A percentile compares a stretch with the other conserved stretches of the same genome.
These are phyloP conservation scores for Globisporangium carolinianum DNA, from an alignment of 352 stramenopile species.

Conservation along the genomic window DNA sequence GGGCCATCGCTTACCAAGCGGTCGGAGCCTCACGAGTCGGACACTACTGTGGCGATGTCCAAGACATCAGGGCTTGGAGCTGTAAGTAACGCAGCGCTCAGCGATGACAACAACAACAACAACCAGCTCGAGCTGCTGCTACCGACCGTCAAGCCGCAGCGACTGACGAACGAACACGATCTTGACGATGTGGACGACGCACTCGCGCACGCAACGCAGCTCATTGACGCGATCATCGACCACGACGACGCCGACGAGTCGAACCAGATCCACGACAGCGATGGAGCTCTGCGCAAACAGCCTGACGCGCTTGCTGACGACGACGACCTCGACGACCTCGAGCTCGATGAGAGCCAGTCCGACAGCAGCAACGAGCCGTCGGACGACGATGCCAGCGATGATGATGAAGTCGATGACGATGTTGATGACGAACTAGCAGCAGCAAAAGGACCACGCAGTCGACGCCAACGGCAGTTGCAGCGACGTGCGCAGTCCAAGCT, in stretches of 20 bases:
- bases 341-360: slow-evolving; percentile 2
- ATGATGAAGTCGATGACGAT: neutral
- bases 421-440: neutral
- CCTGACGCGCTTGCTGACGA: neutral
- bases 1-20: neutral
- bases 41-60: too few species aligned
- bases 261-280: slow-evolving; percentile 5
- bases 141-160: neutral
- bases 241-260: slow-evolving; percentile 9
- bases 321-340: neutral
- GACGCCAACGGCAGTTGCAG: slow-evolving; percentile 1
- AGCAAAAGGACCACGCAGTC: neutral
- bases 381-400: slow-evolving; percentile 2
- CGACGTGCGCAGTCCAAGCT: slow-evolving; percentile 13
- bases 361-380: slow-evolving; percentile 3
- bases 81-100: neutral
- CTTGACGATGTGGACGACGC: neutral
- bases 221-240: slow-evolving; percentile 10
- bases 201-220: neutral
- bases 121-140: slow-evolving; percentile 7
- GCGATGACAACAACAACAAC: neutral
- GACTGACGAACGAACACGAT: neutral
- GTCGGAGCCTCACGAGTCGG: too few species aligned
- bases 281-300: neutral
- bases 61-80: too few species aligned